Percentiles rank a stretch among this genome's conserved stretches.
Evolutionary conservation across 2,329 filamentous ascomycete genomes (phyloP).

Genomic region (Scedosporium apiospermum): DNA sequence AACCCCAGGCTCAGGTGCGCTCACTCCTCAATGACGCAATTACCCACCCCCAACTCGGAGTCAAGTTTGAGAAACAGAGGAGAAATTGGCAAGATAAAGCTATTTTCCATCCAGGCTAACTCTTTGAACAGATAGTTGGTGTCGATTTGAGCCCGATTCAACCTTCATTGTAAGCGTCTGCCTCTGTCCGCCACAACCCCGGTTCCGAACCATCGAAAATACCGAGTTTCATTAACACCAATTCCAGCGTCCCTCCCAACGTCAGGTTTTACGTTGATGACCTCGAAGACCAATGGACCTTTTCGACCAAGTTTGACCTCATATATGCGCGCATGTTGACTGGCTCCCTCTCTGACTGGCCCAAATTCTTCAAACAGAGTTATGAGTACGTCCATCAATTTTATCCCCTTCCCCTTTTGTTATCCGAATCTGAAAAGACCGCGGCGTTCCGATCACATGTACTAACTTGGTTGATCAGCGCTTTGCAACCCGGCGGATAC

Average conservation of each 20-base stretch:
- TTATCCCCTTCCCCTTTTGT: no score
- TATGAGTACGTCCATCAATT: slow-evolving; percentile 17
- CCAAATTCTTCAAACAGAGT: slow-evolving; percentile 24
- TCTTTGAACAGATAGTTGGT: slow-evolving; percentile 21
- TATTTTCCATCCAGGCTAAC: neutral
- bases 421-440: no score
- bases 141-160: slow-evolving; percentile 34
- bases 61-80: no score
- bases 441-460: neutral
- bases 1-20: slow-evolving; percentile 16
- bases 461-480: neutral
- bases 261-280: slow-evolving; percentile 37
- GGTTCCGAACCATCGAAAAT: neutral
- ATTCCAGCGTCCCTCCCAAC: slow-evolving; percentile 34
- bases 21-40: neutral
- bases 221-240: neutral
- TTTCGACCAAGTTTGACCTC: slow-evolving; percentile 27
- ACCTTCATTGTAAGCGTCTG: slow-evolving; percentile 19
- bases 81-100: neutral
- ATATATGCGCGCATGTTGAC: slow-evolving; percentile 25
- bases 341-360: slow-evolving; percentile 18
- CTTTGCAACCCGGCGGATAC: slow-evolving; percentile 19
- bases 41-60: no score
- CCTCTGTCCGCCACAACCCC: neutral
- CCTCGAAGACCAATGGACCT: slow-evolving; percentile 30